Evolutionary conservation across 495 filamentous ascomycete genomes (phyloP).

Genomic region (Podospora fimiseda): DNA sequence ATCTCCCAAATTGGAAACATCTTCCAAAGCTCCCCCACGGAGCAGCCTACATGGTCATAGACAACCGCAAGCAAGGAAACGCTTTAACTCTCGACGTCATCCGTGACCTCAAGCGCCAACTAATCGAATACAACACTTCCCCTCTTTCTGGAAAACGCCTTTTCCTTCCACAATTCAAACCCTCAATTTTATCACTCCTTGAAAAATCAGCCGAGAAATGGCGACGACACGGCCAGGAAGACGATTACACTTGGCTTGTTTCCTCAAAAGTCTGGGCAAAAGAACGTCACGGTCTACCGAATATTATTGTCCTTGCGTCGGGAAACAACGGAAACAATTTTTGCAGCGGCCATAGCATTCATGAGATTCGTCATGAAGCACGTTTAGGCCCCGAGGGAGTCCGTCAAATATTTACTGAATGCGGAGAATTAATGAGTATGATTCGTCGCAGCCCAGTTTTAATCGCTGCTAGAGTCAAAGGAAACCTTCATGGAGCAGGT

Average conservation of each 20-base stretch:
- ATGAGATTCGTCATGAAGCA: slow-evolving; percentile 10
- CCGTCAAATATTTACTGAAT: slow-evolving; percentile 17
- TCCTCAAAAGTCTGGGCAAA: slow-evolving; percentile 12
- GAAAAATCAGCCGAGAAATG: not conserved
- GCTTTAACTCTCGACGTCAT: slow-evolving; percentile 23
- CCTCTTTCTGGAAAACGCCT: slow-evolving; percentile 10
- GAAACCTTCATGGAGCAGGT: slow-evolving; percentile 21
- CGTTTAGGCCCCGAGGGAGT: slow-evolving; percentile 1
- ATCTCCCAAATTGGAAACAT: not conserved
- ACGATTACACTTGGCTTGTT: slow-evolving; percentile 19
- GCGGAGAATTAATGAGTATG: slow-evolving; percentile 23
- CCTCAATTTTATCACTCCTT: slow-evolving; percentile 6
- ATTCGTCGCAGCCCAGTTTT: slow-evolving; percentile 21
- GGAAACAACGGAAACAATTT: slow-evolving; percentile 20
- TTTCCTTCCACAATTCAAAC: slow-evolving; percentile 21
- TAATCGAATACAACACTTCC: slow-evolving; percentile 18
- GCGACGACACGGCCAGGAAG: not conserved
- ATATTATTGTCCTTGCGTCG: slow-evolving; percentile 22
- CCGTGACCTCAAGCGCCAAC: slow-evolving; percentile 14
- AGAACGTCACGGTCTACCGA: slow-evolving; percentile 11
- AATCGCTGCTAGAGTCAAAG: slow-evolving; percentile 19
- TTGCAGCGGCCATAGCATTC: slow-evolving; percentile 23
- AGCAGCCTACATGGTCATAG: slow-evolving; percentile 11
- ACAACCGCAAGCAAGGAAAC: slow-evolving; percentile 12
- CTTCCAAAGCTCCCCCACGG: slow-evolving; percentile 4